phyloP scores from a whole-genome alignment of 2,329 filamentous ascomycete genomes.

The Alternaria metachromatica region DNA sequence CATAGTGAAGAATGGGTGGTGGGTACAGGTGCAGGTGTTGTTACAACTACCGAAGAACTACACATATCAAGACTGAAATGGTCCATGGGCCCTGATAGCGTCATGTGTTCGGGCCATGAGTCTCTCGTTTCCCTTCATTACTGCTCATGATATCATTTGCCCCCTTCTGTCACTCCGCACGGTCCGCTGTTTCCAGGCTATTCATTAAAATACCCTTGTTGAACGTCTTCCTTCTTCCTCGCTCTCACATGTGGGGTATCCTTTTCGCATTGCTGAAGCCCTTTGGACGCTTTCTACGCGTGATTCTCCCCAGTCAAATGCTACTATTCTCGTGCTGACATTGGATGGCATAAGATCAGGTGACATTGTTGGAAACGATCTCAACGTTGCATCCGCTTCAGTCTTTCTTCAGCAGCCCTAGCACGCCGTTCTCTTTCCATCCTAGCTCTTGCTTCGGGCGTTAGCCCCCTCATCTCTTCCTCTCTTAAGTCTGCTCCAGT shows the following conservation, averaged over 20 bases:
- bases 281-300: neutral
- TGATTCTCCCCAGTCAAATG: neutral
- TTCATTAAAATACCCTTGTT: neutral
- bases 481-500: constrained; percentile 81
- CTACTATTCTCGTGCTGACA: neutral
- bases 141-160: neutral
- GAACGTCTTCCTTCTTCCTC: neutral
- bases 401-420: constrained; percentile 86
- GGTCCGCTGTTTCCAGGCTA: neutral
- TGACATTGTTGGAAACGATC: neutral
- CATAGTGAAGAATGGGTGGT: neutral
- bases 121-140: neutral
- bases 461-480: constrained; percentile 84
- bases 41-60: neutral
- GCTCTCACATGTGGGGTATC: neutral
- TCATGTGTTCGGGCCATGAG: neutral
- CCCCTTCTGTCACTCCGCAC: neutral
- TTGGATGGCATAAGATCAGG: neutral
- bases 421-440: constrained; percentile 89
- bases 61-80: neutral
- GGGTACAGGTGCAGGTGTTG: neutral
- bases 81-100: neutral
- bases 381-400: constrained; percentile 60
- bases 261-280: neutral
- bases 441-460: constrained; percentile 82